Base-by-base conservation (phyloP, 1,284 basidiomycete species). In the Irpex sp. region DNA sequence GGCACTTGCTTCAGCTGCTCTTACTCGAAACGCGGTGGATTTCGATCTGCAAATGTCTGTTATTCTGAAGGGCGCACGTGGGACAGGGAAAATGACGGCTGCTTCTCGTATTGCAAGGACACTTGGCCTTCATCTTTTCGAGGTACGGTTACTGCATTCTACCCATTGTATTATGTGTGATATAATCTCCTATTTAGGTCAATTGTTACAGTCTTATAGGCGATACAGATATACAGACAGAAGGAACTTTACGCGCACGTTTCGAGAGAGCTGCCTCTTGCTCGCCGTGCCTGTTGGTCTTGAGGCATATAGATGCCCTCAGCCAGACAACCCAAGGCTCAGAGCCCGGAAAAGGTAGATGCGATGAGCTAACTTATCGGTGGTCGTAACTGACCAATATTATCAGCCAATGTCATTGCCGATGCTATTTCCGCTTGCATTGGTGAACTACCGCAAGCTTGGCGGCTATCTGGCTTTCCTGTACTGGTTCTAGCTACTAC, bases 221-320 rank as follows among this genome's bases (percentile, higher is more conserved):
- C 1, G 96, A 98, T 62, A 92, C 85, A 35, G 87, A 92, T 57
- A 78, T 81, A 1, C 90, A 92, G 65, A 94, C 94, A 0, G 92
- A 95, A 70, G 94, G 85, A 1, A 84, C 83, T 0, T 78, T 99
- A 0, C 83, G 84, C 36, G 88, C 90, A 4, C 83, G 88, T 3
- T 88, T 98, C 67, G 93, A 95, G 60, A 87, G 89, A 74, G 95
- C 94, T 0, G 79, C 83, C 7, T 77, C 84, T 6, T 95, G 93
- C 71, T 87, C 93, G 0, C 97, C 97, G 0, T 97, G 93, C 70
- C 80, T 98, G 43, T 75, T 99, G 15, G 76, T 98, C 1, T 77
- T 99, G 51, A 82, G 90, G 15, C 89, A 97, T 69, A 77, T 95
- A 21, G 95, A 99, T 68, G 96, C 93, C 0, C 78, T 99, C 8